These are phyloP conservation scores for Lathyrus aphaca DNA, from an alignment of 306 rosid genomes.

Conservation along the genomic window DNA sequence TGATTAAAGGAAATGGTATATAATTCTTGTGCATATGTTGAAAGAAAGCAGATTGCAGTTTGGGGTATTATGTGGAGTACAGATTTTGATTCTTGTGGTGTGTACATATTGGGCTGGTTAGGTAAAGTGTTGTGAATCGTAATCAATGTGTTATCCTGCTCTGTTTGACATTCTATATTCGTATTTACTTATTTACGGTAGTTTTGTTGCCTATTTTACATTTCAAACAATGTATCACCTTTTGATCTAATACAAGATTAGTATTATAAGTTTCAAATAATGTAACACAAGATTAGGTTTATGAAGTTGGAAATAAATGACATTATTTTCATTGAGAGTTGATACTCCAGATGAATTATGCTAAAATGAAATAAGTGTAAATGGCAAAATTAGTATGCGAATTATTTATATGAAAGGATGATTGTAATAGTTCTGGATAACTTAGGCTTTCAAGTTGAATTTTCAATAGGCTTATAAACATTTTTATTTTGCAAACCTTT, in stretches of 20 bases:
- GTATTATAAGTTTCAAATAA: too few relatives aligned
- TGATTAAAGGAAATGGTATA: conserved; percentile 54
- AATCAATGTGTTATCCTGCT: not conserved
- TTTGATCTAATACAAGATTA: not conserved
- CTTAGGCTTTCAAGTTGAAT: too few relatives aligned
- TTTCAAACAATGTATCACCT: not conserved
- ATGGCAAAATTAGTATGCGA: too few relatives aligned
- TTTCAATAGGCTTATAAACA: too few relatives aligned
- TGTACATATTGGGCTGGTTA: conserved; percentile 23
- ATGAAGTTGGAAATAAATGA: too few relatives aligned
- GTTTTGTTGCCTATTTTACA: not conserved
- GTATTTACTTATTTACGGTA: not conserved
- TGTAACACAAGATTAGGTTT: not conserved
- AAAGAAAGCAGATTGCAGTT: conserved; percentile 41
- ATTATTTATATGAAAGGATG: too few relatives aligned
- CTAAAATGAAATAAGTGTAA: too few relatives aligned
- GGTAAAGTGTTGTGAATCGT: conserved; percentile 22
- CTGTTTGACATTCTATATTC: conserved; percentile 1
- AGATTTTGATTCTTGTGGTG: conserved; percentile 18
- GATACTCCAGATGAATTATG: too few relatives aligned
- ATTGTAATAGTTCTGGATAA: too few relatives aligned
- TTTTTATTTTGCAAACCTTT: too few relatives aligned
- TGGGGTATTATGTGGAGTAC: conserved; percentile 25
- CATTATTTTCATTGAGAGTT: too few relatives aligned
- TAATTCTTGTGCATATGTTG: conserved; percentile 42